phyloP scores from a whole-genome alignment of 192 early-diverging fungal genomes.

The Spizellomyces sp. region DNA sequence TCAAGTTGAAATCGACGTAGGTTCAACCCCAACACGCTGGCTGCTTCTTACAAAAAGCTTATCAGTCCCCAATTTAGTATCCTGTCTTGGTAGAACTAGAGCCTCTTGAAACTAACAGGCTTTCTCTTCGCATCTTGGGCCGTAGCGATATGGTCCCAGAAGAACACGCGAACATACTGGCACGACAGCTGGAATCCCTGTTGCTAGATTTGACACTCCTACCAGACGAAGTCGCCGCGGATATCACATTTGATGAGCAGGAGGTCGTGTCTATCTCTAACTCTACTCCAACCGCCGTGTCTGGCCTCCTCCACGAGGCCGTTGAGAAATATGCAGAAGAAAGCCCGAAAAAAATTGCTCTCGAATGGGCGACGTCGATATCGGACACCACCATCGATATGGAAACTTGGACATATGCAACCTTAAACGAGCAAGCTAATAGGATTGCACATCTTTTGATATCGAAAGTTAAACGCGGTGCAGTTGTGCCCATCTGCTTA shows the following conservation, averaged over 20 bases:
- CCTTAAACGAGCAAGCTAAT: constrained; percentile 20
- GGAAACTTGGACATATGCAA: constrained; percentile 8
- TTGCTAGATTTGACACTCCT: not conserved
- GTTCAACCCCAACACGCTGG: not conserved
- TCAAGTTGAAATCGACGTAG: constrained; percentile 9
- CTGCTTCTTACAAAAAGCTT: not conserved
- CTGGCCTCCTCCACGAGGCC: not conserved
- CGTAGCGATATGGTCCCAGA: not conserved
- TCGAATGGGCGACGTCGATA: constrained; percentile 4
- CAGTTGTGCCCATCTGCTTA: constrained; percentile 8
- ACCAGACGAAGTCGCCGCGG: not conserved
- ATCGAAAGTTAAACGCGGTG: not conserved
- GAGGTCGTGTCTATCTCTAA: not conserved
- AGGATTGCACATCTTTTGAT: constrained; percentile 9
- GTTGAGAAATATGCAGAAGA: constrained; percentile 6
- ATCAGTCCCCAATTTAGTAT: constrained; percentile 1
- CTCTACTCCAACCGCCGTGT: not conserved
- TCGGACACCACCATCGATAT: not conserved
- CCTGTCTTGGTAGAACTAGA: constrained; percentile 18
- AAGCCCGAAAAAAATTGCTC: constrained; percentile 5
- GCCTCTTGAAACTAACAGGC: not conserved
- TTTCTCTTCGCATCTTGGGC: not conserved
- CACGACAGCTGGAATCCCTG: not conserved
- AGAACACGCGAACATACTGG: not conserved
- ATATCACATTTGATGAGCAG: not conserved